Conservation (phyloP, 2,329 filamentous ascomycete species). For the Daldinia sp. region DNA sequence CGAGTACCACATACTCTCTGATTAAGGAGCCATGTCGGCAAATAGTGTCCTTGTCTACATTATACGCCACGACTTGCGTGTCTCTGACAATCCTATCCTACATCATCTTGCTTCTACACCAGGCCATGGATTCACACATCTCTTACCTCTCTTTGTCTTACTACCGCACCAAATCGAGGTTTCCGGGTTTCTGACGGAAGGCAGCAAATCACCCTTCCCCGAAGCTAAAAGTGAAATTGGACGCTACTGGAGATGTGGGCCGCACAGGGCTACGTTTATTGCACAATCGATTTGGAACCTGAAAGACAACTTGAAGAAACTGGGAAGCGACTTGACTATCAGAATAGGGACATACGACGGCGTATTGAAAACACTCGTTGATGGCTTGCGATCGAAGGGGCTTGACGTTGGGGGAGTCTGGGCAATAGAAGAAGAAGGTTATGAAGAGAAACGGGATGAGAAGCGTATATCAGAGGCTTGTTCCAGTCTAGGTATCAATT, state of each 20-base stretch:
- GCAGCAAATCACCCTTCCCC: conserved; percentile 72
- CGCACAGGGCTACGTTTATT: conserved; percentile 77
- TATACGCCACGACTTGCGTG: conserved; percentile 77
- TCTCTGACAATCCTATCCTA: conserved; percentile 80
- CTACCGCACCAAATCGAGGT: conserved; percentile 78
- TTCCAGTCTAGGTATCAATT: conserved; percentile 65
- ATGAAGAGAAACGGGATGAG: conserved; percentile 77
- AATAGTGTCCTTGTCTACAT: conserved; percentile 75
- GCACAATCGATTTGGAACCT: conserved; percentile 80
- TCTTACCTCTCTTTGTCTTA: conserved; percentile 79
- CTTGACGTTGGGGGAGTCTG: conserved; percentile 73
- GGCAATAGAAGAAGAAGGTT: conserved; percentile 78
- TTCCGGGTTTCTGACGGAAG: conserved; percentile 75
- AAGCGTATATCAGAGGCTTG: conserved; percentile 65
- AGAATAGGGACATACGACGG: conserved; percentile 72
- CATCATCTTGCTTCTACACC: conserved; percentile 64
- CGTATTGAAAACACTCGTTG: conserved; percentile 69
- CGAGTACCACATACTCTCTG: conserved; percentile 9
- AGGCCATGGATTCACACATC: conserved; percentile 71
- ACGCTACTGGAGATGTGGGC: conserved; percentile 79
- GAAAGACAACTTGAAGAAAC: conserved; percentile 69
- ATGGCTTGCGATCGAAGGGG: conserved; percentile 57
- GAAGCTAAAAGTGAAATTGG: conserved; percentile 74
- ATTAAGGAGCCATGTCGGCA: conserved; percentile 47
- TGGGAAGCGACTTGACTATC: conserved; percentile 72